Evolutionary conservation across 768 basidiomycete genomes (phyloP), one percentile per base, ranked within the genome.

Genomic region (Boletus huronensis): DNA sequence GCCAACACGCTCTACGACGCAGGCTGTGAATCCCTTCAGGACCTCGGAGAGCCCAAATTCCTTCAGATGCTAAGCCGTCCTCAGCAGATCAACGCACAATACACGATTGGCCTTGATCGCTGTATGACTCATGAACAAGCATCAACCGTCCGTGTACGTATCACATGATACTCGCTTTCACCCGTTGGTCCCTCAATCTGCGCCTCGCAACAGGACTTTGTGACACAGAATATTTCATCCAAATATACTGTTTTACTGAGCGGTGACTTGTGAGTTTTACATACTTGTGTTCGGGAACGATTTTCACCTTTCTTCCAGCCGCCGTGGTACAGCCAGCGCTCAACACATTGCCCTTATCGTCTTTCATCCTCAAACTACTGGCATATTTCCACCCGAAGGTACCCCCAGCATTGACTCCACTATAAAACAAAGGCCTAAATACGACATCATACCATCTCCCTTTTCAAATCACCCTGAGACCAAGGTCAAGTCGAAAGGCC

Each of bases 261-360:
- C 0, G 85, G 84, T 10, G 75, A 74, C 68, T 82, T 84, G 85
- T 87, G 63, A 64, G 85, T 69, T 5, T 21, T n/a, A 11, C n/a
- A n/a, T 53, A 7, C n/a, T 21, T 36, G 26, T 17, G 28, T 21
- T 42, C 19, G 11, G 26, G 17, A 2, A 2, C 6, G n/a, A 38
- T 35, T 17, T 34, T 58, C 8, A 55, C 32, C n/a, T 31, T 29
- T 51, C n/a, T 44, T 36, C 45, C 35, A 66, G 85, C 58, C 82
- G 85, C 17, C 79, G 85, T 36, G 77, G 76, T 25, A 23, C 25
- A 48, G 25, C 36, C 46, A 60, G 31, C 16, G 55, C 68, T 19
- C 52, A 57, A 26, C 32, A 58, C 10, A 35, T 70, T n/a, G 47
- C 26, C 25, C 56, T 48, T 35, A 47, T 42, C 39, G 42, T 66